Percentiles rank a stretch among this genome's conserved stretches.
Conservation (phyloP, 345 rosid genomes). For the Lumnitzera littorea region DNA sequence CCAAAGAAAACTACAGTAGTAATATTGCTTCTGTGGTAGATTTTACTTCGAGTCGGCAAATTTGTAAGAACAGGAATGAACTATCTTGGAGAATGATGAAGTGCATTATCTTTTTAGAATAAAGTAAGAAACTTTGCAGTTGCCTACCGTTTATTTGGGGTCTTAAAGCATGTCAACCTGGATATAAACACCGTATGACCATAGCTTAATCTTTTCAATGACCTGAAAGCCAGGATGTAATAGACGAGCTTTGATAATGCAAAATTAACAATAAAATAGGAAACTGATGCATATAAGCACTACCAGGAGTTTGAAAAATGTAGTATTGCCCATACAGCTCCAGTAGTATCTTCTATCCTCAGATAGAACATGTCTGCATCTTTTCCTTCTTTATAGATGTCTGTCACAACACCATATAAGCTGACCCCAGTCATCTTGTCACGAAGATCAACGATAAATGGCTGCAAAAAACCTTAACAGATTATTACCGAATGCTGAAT, state of each 20-base stretch:
- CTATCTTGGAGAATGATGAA: no score
- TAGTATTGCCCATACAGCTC: slow-evolving; percentile 65
- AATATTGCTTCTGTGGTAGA: neutral
- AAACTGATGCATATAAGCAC: neutral
- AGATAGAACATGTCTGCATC: slow-evolving; percentile 44
- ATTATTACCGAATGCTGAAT: neutral
- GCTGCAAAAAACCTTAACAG: slow-evolving; percentile 36
- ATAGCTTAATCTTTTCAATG: slow-evolving; percentile 63
- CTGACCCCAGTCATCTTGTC: slow-evolving; percentile 84
- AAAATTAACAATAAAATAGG: neutral
- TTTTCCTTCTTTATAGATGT: slow-evolving; percentile 38
- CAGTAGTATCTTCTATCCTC: slow-evolving; percentile 64
- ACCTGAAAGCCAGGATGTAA: slow-evolving; percentile 40
- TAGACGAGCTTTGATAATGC: neutral
- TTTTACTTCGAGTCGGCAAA: neutral
- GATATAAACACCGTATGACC: slow-evolving; percentile 71
- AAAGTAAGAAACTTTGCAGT: neutral
- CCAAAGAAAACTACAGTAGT: slow-evolving; percentile 8
- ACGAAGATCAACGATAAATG: slow-evolving; percentile 46
- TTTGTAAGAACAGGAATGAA: neutral
- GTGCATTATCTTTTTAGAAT: neutral
- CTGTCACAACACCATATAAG: slow-evolving; percentile 66
- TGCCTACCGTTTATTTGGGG: slow-evolving; percentile 44
- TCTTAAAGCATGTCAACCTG: slow-evolving; percentile 65
- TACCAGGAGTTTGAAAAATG: slow-evolving; percentile 75